These are phyloP conservation scores for Amanita muscaria DNA, from an alignment of 768 basidiomycete species.

Conservation along the genomic window DNA sequence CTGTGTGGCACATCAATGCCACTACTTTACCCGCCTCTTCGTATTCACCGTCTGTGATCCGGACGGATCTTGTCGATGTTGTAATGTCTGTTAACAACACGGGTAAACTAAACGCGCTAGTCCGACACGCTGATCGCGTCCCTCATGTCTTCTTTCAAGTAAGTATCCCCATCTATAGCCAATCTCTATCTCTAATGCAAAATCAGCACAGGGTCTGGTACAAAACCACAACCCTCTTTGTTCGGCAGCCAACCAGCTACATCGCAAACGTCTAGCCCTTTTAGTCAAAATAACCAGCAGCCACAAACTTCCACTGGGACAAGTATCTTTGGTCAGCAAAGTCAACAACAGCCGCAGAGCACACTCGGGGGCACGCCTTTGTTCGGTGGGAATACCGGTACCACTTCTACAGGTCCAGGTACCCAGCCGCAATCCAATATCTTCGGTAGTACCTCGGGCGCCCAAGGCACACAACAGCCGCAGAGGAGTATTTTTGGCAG, in stretches of 20 bases:
- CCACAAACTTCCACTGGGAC: slow-evolving; percentile 15
- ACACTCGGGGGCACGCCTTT: background rate
- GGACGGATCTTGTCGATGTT: background rate
- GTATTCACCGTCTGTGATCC: background rate
- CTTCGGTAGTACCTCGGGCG: background rate
- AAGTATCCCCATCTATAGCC: background rate
- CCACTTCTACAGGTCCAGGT: background rate
- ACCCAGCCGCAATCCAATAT: background rate
- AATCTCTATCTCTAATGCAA: background rate
- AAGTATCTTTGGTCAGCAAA: slow-evolving; percentile 15
- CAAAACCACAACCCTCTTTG: slow-evolving; percentile 27
- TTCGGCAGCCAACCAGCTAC: slow-evolving; percentile 27
- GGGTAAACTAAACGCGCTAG: background rate
- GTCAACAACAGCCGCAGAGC: slow-evolving; percentile 14
- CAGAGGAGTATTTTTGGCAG: background rate
- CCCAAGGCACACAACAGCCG: slow-evolving; percentile 6
- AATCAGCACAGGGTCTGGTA: slow-evolving; percentile 15
- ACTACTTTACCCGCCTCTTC: no score
- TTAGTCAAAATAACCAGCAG: slow-evolving; percentile 14
- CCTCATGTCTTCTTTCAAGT: background rate
- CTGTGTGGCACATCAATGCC: no score
- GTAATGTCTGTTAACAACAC: slow-evolving; percentile 1
- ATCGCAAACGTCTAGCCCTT: slow-evolving; percentile 16
- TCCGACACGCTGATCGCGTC: background rate
- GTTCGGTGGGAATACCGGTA: background rate